Percentiles rank a stretch among this genome's conserved stretches.
Conservation (phyloP, 768 basidiomycete genomes). For the Pleurotus cornucopiae region DNA sequence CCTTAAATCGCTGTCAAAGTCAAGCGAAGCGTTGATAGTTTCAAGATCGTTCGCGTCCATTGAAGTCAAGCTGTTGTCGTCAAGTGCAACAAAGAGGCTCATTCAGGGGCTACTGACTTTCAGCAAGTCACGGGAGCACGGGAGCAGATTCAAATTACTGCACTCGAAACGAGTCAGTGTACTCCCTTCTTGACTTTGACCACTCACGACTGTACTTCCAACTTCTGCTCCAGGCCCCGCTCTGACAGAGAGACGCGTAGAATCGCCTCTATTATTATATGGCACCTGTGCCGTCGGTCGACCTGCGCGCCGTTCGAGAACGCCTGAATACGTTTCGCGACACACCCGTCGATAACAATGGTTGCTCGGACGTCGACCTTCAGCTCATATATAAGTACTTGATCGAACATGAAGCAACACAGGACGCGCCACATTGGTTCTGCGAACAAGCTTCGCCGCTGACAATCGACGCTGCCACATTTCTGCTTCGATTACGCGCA, state of each 20-base stretch:
- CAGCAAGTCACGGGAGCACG: not conserved
- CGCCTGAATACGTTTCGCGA: constrained; percentile 57
- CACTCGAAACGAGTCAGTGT: too few relatives aligned
- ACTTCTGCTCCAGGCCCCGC: too few relatives aligned
- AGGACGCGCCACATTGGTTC: constrained; percentile 69
- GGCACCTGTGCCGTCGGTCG: too few relatives aligned
- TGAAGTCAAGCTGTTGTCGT: not conserved
- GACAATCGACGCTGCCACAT: constrained; percentile 67
- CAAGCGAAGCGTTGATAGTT: constrained; percentile 54
- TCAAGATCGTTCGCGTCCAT: constrained; percentile 61
- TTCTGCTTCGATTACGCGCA: constrained; percentile 79
- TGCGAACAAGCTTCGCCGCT: constrained; percentile 57
- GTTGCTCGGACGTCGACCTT: constrained; percentile 45
- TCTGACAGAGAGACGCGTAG: too few relatives aligned
- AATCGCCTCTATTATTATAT: too few relatives aligned
- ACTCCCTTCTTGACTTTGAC: too few relatives aligned
- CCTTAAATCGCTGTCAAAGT: constrained; percentile 57
- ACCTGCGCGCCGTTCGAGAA: constrained; percentile 1
- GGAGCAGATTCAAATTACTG: too few relatives aligned
- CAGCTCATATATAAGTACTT: constrained; percentile 49
- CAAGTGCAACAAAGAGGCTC: not conserved
- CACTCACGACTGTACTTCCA: too few relatives aligned
- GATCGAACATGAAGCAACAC: constrained; percentile 32
- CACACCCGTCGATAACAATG: constrained; percentile 47
- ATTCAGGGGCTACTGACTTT: not conserved